phyloP scores from a whole-genome alignment of 2,329 filamentous ascomycete species.

The Diaporthe australafricana region DNA sequence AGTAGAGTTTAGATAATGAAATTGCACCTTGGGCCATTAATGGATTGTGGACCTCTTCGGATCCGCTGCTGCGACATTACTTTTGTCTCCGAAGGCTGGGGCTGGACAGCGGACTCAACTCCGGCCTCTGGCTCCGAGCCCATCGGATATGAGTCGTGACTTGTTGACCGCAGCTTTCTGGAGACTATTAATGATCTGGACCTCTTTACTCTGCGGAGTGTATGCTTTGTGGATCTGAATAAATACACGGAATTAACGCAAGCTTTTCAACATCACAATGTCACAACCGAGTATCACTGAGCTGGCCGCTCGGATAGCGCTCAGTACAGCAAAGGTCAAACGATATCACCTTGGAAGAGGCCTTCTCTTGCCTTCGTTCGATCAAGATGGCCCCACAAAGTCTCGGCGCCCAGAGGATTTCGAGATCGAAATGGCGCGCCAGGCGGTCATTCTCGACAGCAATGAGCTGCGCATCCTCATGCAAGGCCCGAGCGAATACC shows the following conservation, averaged over 20 bases:
- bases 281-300: background rate
- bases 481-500: background rate
- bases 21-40: no score
- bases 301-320: background rate
- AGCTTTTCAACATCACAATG: background rate
- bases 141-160: no score
- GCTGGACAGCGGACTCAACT: no score
- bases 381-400: background rate
- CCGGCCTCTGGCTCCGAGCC: no score
- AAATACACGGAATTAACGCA: background rate
- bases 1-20: no score
- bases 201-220: no score
- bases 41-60: no score
- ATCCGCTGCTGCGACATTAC: no score
- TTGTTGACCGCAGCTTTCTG: no score
- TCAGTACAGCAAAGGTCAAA: background rate
- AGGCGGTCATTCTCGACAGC: background rate
- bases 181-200: no score
- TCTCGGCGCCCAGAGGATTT: background rate
- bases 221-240: no score
- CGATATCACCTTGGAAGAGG: background rate
- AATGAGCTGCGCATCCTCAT: background rate
- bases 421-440: background rate
- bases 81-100: no score
- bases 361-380: background rate